phyloP scores from a whole-genome alignment of 129 eudicot species.

The Kitagawia praeruptora region DNA sequence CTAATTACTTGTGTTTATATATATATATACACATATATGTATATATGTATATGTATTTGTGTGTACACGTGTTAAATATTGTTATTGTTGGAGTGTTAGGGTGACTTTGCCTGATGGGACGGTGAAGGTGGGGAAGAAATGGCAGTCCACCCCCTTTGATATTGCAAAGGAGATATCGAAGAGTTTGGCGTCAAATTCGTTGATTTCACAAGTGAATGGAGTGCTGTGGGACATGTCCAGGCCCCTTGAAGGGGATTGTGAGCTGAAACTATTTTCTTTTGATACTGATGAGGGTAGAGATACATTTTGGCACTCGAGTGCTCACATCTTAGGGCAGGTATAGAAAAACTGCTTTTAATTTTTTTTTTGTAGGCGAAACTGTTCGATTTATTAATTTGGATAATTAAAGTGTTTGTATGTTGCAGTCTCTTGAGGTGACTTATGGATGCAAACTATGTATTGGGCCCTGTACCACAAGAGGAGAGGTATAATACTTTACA shows the following conservation, averaged over 20 bases:
- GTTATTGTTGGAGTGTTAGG: conserved; percentile 27
- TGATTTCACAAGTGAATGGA: conserved; percentile 75
- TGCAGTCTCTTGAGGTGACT: conserved; percentile 73
- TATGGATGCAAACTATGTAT: conserved; percentile 92
- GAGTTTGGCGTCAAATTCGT: conserved; percentile 63
- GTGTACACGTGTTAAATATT: not conserved
- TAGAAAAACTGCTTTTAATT: not conserved
- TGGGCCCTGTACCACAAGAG: conserved; percentile 92
- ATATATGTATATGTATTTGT: not conserved
- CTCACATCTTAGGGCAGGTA: conserved; percentile 96
- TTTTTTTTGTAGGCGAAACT: not conserved
- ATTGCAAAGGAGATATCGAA: conserved; percentile 76
- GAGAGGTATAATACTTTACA: conserved; percentile 47
- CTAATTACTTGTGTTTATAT: not conserved
- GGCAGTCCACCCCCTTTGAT: conserved; percentile 81
- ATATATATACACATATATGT: too few species aligned
- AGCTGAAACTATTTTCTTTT: conserved; percentile 57
- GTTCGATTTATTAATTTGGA: not conserved
- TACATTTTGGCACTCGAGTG: conserved; percentile 97
- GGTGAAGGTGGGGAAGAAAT: conserved; percentile 78
- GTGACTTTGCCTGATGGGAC: conserved; percentile 75
- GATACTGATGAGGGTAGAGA: conserved; percentile 78
- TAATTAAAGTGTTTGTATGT: not conserved
- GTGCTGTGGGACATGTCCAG: conserved; percentile 85
- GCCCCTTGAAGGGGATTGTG: conserved; percentile 83